These are phyloP conservation scores for Parsonsia alboflavescens DNA, from an alignment of 257 asterid species.

Conservation along the genomic window DNA sequence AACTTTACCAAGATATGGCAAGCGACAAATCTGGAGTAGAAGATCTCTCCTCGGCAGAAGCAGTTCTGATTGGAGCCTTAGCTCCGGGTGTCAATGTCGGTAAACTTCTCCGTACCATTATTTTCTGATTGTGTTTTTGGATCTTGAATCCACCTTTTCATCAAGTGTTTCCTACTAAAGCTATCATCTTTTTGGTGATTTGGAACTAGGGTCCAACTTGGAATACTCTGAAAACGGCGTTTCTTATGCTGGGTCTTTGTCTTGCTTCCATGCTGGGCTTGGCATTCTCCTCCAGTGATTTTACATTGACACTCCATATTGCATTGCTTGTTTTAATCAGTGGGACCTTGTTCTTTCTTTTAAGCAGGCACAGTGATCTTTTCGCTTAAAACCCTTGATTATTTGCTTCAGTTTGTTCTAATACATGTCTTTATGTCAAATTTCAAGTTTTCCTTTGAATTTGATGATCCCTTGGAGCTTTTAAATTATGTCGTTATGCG, in stretches of 20 bases:
- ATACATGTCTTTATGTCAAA: not conserved
- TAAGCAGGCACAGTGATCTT: slow-evolving; percentile 40
- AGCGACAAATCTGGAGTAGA: slow-evolving; percentile 26
- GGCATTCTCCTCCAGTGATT: slow-evolving; percentile 78
- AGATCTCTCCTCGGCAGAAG: slow-evolving; percentile 50
- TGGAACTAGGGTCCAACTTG: slow-evolving; percentile 69
- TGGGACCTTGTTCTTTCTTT: slow-evolving; percentile 76
- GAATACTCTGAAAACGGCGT: slow-evolving; percentile 74
- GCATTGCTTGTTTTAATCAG: slow-evolving; percentile 63
- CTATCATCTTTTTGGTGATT: slow-evolving; percentile 16
- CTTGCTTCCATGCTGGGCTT: slow-evolving; percentile 74
- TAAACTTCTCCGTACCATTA: slow-evolving; percentile 10
- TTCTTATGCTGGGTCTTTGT: slow-evolving; percentile 70
- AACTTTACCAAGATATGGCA: slow-evolving; percentile 32
- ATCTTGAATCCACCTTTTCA: slow-evolving; percentile 7
- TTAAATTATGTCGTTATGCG: not conserved
- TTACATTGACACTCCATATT: slow-evolving; percentile 62
- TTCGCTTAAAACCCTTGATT: not conserved
- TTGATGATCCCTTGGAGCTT: not conserved
- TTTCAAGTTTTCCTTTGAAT: not conserved
- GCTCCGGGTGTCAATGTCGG: slow-evolving; percentile 89
- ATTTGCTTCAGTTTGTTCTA: not conserved
- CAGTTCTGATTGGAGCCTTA: slow-evolving; percentile 73
- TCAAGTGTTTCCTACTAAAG: not conserved
- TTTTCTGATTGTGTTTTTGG: not conserved